Conservation (phyloP, 208 protist species). For the Acanthamoeba healyi region DNA sequence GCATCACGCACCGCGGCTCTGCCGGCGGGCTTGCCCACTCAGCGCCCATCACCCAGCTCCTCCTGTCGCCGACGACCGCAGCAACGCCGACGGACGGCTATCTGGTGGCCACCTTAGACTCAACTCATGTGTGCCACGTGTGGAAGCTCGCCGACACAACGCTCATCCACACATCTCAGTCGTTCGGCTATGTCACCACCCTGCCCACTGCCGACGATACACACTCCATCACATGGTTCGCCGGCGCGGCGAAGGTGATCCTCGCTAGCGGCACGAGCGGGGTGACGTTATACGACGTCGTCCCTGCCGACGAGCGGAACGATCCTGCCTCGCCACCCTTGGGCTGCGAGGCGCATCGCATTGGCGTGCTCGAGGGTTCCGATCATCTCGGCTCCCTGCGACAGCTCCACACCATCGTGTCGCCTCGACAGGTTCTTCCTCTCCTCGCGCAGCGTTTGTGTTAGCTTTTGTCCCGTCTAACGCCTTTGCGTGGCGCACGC, state of each 20-base stretch:
- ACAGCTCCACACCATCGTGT: neutral
- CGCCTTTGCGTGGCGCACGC: too few species aligned
- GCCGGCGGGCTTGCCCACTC: constrained; percentile 16
- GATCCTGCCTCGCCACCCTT: neutral
- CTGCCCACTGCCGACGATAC: neutral
- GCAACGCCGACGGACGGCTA: neutral
- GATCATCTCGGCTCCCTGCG: neutral
- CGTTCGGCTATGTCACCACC: constrained; percentile 4
- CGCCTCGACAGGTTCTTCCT: neutral
- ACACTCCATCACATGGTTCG: neutral
- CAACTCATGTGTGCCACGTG: constrained; percentile 17
- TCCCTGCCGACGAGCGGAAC: neutral
- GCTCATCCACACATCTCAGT: neutral
- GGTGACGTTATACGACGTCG: neutral
- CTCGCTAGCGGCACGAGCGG: constrained; percentile 4
- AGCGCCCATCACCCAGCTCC: neutral
- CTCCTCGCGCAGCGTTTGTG: neutral
- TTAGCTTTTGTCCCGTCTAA: too few species aligned
- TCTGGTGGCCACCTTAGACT: neutral
- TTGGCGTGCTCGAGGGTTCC: constrained; percentile 12
- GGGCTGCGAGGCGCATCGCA: neutral
- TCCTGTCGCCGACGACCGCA: neutral
- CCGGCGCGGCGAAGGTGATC: neutral
- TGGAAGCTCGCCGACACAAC: constrained; percentile 40
- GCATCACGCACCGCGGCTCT: neutral